Conservation (phyloP, 768 basidiomycete species). For the Suillus weaverae region DNA sequence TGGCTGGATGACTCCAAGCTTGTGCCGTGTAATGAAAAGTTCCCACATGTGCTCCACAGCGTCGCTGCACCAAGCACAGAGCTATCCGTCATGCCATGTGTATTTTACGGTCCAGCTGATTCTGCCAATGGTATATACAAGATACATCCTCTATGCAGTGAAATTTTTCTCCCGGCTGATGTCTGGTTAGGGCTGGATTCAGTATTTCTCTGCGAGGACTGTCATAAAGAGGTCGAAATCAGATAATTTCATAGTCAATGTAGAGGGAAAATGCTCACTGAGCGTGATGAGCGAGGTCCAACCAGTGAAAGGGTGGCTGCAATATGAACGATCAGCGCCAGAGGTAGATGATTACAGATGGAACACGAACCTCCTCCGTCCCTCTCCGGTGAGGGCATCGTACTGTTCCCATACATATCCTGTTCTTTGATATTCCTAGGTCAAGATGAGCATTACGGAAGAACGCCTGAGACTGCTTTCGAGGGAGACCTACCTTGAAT, state of each 20-base stretch:
- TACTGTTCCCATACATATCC: conserved; percentile 99
- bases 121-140: background rate
- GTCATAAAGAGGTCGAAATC: conserved; percentile 8
- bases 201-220: conserved; percentile 76
- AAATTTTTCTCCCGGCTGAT: background rate
- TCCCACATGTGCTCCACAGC: background rate
- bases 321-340: conserved; percentile 12
- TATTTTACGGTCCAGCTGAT: background rate
- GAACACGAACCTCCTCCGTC: conserved; percentile 69
- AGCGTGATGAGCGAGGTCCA: conserved; percentile 91
- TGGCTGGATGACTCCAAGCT: background rate
- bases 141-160: background rate
- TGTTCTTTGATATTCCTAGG: conserved; percentile 85
- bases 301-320: conserved; percentile 93
- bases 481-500: conserved; percentile 48
- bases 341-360: conserved; percentile 7
- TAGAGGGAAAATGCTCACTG: conserved; percentile 54
- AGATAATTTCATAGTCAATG: background rate
- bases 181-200: conserved; percentile 11
- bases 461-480: background rate
- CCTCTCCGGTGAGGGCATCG: conserved; percentile 79
- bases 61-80: background rate
- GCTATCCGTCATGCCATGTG: background rate
- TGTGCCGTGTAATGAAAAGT: background rate
- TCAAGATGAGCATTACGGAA: conserved; percentile 2